A percentile compares a stretch with the other conserved stretches of the same genome.
Conservation (phyloP, 768 basidiomycete species). For the Boletales sp. region DNA sequence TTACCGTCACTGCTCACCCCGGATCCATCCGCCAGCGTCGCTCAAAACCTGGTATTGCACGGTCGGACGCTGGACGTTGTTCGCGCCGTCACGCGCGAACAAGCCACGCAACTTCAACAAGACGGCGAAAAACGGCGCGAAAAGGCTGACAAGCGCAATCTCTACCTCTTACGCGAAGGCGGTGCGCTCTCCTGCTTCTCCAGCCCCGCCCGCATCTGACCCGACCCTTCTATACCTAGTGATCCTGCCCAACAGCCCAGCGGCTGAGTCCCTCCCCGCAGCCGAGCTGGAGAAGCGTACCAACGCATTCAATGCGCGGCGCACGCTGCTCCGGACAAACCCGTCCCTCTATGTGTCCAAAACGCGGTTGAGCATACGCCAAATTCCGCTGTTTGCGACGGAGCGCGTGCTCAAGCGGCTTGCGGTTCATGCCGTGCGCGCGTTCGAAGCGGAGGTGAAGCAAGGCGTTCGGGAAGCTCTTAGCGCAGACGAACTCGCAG, state of each 20-base stretch:
- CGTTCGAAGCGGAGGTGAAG: conserved; percentile 79
- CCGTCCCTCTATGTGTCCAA: conserved; percentile 93
- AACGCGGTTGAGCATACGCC: conserved; percentile 90
- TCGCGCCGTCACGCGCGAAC: conserved; percentile 85
- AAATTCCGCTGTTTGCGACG: conserved; percentile 85
- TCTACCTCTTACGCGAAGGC: conserved; percentile 95
- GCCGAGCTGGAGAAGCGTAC: conserved; percentile 85
- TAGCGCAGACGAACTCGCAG: conserved; percentile 62
- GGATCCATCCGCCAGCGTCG: conserved; percentile 85
- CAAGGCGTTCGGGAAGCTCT: conserved; percentile 56
- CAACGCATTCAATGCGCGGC: conserved; percentile 80
- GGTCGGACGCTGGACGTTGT: conserved; percentile 91
- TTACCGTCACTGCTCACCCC: conserved; percentile 88
- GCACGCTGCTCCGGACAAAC: conserved; percentile 81
- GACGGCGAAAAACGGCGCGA: conserved; percentile 80
- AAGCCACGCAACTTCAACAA: conserved; percentile 85
- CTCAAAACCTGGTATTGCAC: conserved; percentile 81
- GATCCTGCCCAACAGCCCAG: conserved; percentile 84
- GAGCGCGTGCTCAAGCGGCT: conserved; percentile 89
- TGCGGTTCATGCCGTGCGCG: conserved; percentile 72
- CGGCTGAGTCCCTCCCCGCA: conserved; percentile 63
- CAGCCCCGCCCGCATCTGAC: background rate
- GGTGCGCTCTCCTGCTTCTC: conserved; percentile 41
- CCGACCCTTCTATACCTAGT: conserved; percentile 44
- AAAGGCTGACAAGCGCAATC: conserved; percentile 92